Evolutionary conservation across 208 protist genomes (phyloP), one percentile per base, ranked within the genome.

Genomic region (Leishmania guyanensis): DNA sequence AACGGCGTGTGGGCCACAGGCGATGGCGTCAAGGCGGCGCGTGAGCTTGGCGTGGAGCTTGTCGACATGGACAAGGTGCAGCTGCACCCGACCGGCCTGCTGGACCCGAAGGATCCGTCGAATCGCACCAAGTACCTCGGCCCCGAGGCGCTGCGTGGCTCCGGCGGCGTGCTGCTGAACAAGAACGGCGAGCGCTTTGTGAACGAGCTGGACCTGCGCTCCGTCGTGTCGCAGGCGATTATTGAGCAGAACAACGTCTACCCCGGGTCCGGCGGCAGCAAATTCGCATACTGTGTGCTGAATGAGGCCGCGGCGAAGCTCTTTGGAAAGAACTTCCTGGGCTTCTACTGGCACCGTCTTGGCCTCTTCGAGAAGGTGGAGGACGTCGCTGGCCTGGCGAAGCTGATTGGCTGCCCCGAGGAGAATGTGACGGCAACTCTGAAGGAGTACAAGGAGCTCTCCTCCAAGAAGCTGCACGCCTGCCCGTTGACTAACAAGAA

Each of bases 21-120:
- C 73, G 94, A 97, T 65, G 93, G 93, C 73, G 89, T 96, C 4
- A 95, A 94, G 81, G 83, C 86, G 26, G 93, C 89, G 3, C 87
- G 84, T 69, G 69, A 86, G 29, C 74, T 98, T 39, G 92, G 92
- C 58, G 96, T 87, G 20, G 73, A 39, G 33, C 82, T 97, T 16
- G 87, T 98, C 3, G 92, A 98, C 84, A 98, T 99, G 95, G 96
- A 98, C 84, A 91, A 98, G 84, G 93, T 98, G 72, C 94, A 98
- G 86, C 84, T 99, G 22, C 98, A 99, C 81, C 98, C 98, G 22
- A 99, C 98, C n/a, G 97, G 95, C 22, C 96, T 99, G 29, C 75
- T 99, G 43, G 84, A 99, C 80, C 96, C 97, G 17, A 93, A 92
- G 29, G 89, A 99, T 48, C 98, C 98, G 0, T 71, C 10, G 2